These are phyloP conservation scores for Colletotrichum limetticola DNA, from an alignment of 2,329 filamentous ascomycete genomes.

Conservation along the genomic window DNA sequence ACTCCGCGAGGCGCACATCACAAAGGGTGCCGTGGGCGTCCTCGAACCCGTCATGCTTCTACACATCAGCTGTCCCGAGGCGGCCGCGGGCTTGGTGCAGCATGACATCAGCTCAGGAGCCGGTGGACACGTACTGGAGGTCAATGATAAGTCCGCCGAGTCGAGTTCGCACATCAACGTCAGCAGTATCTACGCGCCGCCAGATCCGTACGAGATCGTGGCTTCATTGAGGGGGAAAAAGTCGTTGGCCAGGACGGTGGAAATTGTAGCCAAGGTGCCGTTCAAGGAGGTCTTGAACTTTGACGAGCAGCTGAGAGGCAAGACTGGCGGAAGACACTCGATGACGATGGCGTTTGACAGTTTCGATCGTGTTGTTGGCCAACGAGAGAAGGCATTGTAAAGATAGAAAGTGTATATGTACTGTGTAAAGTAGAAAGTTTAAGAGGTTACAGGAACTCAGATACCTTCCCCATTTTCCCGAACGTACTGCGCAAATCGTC, in stretches of 20 bases:
- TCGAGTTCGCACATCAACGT: conserved; percentile 69
- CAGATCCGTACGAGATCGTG: conserved; percentile 79
- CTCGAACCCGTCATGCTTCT: conserved; percentile 96
- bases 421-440: background rate
- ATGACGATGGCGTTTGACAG: conserved; percentile 69
- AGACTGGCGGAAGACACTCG: conserved; percentile 83
- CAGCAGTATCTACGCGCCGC: conserved; percentile 83
- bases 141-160: conserved; percentile 65
- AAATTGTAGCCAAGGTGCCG: conserved; percentile 88
- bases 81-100: conserved; percentile 81
- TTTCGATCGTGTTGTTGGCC: conserved; percentile 65
- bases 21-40: conserved; percentile 67
- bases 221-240: conserved; percentile 66
- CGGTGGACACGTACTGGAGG: conserved; percentile 78
- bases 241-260: conserved; percentile 60
- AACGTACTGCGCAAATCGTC: background rate
- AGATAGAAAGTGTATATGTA: background rate
- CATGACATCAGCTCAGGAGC: conserved; percentile 81
- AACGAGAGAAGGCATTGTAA: conserved; percentile 61
- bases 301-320: conserved; percentile 84
- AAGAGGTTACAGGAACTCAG: background rate
- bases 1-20: conserved; percentile 68
- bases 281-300: conserved; percentile 98
- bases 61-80: conserved; percentile 86
- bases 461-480: background rate